Evolutionary conservation across 768 basidiomycete species (phyloP), one percentile per base, ranked within the genome.

Genomic region (Daedaleopsis nitida): DNA sequence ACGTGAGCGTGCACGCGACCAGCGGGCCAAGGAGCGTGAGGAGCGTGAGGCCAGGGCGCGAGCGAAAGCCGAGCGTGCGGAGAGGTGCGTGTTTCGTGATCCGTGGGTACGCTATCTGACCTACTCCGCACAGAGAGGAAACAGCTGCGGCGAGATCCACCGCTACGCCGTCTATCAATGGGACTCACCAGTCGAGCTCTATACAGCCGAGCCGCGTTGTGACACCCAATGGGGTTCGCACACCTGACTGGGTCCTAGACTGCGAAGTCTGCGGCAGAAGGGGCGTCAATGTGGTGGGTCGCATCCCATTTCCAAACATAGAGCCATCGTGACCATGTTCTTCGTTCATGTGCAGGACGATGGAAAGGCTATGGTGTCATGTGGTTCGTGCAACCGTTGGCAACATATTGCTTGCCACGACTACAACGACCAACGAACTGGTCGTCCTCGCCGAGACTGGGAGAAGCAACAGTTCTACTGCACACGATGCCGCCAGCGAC

Each of bases 381-480:
- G 95, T 69, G 91, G 90, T 23, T 70, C 75, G 32, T 97, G 95
- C 73, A 82, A 80, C 14, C 86, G 86, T 72, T 97, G 94, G 95
- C 95, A 96, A 67, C 95, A 97, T 68, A 92, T 92, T 37, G 70
- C 77, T 21, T 97, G 95, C 68, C 92, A 96, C 68, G 91, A 96
- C 69, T 76, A 74, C 51, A 84, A 80, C 32, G 94, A 96, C 72
- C 73, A 76, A 34, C 74, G 78, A 21, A 81, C 83, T 47, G 89
- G 92, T 23, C 81, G 81, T 14, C 84, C 82, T 5, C 82, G 78
- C 65, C 85, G 94, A 19, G 86, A 95, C 66, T 97, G 95, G 95
- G 85, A 91, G 53, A 69, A 76, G n/a, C 91, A 90, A 56, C 91
- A 94, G 44, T 97, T 97, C 70, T 72, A 86, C 61, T 95, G 92